Percentiles rank a stretch among this genome's conserved stretches.
These are phyloP conservation scores for Dioscorea cayenensis DNA, from an alignment of 116 monocot species.

Conservation along the genomic window DNA sequence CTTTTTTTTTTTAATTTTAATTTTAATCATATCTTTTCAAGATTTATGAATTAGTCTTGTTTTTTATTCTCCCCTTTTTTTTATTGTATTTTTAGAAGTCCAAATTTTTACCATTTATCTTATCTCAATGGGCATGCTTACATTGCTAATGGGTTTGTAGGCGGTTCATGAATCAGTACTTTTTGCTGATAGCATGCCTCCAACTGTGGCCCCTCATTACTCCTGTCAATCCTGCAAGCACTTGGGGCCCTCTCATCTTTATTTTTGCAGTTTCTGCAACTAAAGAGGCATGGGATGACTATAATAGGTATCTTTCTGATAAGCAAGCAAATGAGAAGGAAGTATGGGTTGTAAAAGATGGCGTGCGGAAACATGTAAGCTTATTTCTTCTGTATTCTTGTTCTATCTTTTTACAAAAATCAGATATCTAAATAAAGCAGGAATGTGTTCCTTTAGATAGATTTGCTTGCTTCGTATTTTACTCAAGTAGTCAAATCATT, in stretches of 20 bases:
- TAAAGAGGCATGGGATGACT: slow-evolving; percentile 99
- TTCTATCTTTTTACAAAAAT: background rate
- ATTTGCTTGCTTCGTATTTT: background rate
- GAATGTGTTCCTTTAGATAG: background rate
- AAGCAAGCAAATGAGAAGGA: slow-evolving; percentile 89
- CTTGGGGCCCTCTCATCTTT: slow-evolving; percentile 96
- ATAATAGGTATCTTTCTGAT: slow-evolving; percentile 92
- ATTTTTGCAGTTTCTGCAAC: slow-evolving; percentile 92
- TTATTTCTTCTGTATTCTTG: background rate
- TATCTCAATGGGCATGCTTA: background rate
- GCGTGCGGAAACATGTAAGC: slow-evolving; percentile 69
- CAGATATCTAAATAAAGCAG: background rate
- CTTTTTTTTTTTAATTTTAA: too few relatives aligned
- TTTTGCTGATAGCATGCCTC: slow-evolving; percentile 92
- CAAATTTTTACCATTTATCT: background rate
- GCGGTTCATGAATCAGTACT: slow-evolving; percentile 98
- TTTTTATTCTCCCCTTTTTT: too few relatives aligned
- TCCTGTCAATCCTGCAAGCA: slow-evolving; percentile 97
- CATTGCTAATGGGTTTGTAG: slow-evolving; percentile 36
- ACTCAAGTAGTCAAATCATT: too few relatives aligned
- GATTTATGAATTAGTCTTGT: too few relatives aligned
- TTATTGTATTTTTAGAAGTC: too few relatives aligned
- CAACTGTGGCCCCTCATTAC: slow-evolving; percentile 95
- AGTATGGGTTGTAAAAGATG: slow-evolving; percentile 83
- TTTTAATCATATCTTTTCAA: too few relatives aligned